Evolutionary conservation across 805 yeast species (phyloP), one percentile per base, ranked within the genome.

Genomic region (Cyberlindnera americana): DNA sequence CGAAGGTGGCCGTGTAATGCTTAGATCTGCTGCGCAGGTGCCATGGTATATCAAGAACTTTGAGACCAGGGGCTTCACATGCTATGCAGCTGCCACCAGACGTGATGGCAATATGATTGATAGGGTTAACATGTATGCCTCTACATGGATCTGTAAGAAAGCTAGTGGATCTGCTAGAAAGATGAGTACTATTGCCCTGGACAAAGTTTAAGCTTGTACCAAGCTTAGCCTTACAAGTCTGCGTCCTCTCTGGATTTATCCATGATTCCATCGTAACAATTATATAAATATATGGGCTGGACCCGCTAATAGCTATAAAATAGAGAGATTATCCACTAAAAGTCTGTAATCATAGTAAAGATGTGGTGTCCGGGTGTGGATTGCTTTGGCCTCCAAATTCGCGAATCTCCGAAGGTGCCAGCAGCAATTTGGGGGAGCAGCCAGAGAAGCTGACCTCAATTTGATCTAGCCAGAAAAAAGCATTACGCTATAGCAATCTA

Each of bases 121-220:
- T 59, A 71, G 95, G 48, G 83, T 79, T 48, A 85, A 86, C 62
- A 85, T 85, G 95, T 85, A 85, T 58, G 93, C 95, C 3, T 82
- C 91, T 3, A 84, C 95, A 2, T 85, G 95, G 95, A 77, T 86
- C 15, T 82, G 90, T 59, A 78, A 81, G 21, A 44, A 31, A 10
- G 26, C 32, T 3, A 12, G 16, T 7, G 16, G 6, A n/a, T 19
- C 16, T 6, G 29, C 8, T 18, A 44, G 41, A 48, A 50, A 39
- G 52, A 45, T 57, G 62, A 58, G 61, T 36, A 41, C 52, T 6
- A 41, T 59, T 14, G 44, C 43, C n/a, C 41, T 50, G 32, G 53
- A 48, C 23, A 27, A 32, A 23, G 16, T 33, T 5, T 33, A 29
- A 32, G 24, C 11, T 11, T 22, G 8, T 8, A 8, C 24, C 24